Percentiles rank a stretch among this genome's conserved stretches.
phyloP scores from a whole-genome alignment of 2,329 filamentous ascomycete genomes.

The Monosporascus ibericus region DNA sequence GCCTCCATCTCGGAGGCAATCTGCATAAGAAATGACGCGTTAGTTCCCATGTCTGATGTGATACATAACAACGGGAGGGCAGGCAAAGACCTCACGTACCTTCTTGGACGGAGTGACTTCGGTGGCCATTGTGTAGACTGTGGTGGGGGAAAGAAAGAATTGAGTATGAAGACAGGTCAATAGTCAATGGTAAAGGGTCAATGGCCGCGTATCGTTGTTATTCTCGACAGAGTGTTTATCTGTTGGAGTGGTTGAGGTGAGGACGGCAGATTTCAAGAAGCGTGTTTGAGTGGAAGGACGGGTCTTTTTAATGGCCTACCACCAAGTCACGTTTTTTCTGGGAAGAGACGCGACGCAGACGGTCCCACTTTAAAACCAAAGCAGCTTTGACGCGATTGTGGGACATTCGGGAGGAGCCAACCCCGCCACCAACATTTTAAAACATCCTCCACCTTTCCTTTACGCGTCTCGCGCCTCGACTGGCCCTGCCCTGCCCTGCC shows the following conservation, averaged over 20 bases:
- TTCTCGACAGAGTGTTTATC: conserved; percentile 3
- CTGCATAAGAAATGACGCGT: conserved; percentile 40
- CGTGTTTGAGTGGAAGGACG: background rate
- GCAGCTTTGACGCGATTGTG: background rate
- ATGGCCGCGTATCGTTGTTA: conserved; percentile 10
- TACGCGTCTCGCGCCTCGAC: background rate
- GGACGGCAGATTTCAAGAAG: background rate
- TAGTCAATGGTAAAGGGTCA: background rate
- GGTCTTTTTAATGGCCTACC: background rate
- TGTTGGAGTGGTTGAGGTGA: background rate
- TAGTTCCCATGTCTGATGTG: conserved; percentile 17
- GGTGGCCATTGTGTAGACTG: conserved; percentile 58
- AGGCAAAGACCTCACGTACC: conserved; percentile 36
- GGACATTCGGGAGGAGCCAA: background rate
- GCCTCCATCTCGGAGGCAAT: conserved; percentile 79
- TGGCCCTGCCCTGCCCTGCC: background rate
- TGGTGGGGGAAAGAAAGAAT: conserved; percentile 11
- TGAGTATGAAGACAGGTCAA: conserved; percentile 7
- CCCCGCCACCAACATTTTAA: background rate
- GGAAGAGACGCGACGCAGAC: background rate
- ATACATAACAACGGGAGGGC: conserved; percentile 3
- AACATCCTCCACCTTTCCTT: background rate
- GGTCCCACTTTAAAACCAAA: background rate
- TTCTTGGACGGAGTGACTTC: conserved; percentile 60
- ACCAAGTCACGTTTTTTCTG: background rate